phyloP scores from a whole-genome alignment of 768 basidiomycete species.

The Infundibulicybe gibba region DNA sequence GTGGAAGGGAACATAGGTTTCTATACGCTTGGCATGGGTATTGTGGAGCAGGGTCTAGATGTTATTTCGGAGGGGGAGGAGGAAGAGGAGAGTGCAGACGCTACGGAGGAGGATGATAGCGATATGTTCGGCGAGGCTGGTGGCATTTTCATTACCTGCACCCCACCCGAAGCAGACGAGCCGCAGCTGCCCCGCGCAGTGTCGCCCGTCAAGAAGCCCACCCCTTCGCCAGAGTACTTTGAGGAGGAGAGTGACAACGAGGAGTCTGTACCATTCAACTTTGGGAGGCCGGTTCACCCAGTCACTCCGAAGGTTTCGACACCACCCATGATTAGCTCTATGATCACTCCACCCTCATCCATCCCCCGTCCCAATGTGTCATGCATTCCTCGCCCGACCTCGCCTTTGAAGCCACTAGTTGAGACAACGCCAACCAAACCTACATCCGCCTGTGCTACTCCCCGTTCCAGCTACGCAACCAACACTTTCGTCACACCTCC shows the following conservation, averaged over 20 bases:
- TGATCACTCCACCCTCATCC: conserved; percentile 25
- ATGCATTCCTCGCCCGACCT: conserved; percentile 43
- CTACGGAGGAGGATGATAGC: conserved; percentile 32
- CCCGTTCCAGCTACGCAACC: conserved; percentile 20
- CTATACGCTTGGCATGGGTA: conserved; percentile 36
- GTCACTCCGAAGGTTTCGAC: conserved; percentile 7
- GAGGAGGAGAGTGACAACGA: conserved; percentile 23
- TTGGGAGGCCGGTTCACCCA: conserved; percentile 23
- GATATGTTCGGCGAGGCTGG: conserved; percentile 61
- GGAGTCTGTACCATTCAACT: conserved; percentile 29
- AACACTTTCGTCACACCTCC: conserved; percentile 47
- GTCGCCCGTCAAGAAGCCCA: conserved; percentile 19
- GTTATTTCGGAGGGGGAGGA: conserved; percentile 46
- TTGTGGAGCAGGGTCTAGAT: conserved; percentile 32
- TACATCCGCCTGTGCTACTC: conserved; percentile 9
- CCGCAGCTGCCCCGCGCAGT: conserved; percentile 18
- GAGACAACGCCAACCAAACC: conserved; percentile 28
- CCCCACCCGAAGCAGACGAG: conserved; percentile 46
- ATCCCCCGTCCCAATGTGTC: conserved; percentile 37
- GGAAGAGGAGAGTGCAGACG: conserved; percentile 30
- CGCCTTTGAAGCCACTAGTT: conserved; percentile 26
- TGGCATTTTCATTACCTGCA: conserved; percentile 74
- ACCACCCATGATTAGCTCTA: conserved; percentile 9
- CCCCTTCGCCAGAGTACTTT: conserved; percentile 32
- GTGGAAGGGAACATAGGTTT: conserved; percentile 47